Evolutionary conservation across 169 alveolate genomes (phyloP).

Genomic region (Plasmodium yoelii): DNA sequence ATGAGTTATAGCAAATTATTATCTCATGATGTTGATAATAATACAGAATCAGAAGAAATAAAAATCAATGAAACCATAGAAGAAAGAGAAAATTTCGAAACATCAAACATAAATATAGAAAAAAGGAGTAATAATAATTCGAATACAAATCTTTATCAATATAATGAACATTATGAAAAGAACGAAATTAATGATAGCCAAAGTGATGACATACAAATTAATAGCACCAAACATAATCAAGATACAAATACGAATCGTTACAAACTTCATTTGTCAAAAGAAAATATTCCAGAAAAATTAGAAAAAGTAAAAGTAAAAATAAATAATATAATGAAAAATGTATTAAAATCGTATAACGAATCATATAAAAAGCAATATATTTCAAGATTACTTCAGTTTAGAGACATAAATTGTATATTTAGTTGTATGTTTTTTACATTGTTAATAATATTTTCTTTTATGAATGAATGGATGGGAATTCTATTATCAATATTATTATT

Average conservation of each 20-base stretch:
- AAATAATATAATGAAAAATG: constrained; percentile 25
- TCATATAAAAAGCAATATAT: constrained; percentile 64
- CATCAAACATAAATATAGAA: not conserved
- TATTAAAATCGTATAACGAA: constrained; percentile 20
- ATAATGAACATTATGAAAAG: not conserved
- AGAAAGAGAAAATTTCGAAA: not conserved
- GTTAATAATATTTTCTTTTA: constrained; percentile 45
- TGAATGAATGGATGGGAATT: constrained; percentile 45
- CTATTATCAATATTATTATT: constrained; percentile 40
- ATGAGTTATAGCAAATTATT: not conserved
- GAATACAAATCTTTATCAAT: not conserved
- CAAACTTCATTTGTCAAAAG: constrained; percentile 25
- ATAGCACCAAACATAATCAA: too few species aligned
- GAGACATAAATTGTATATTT: constrained; percentile 56
- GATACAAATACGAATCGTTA: too few species aligned
- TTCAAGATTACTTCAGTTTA: constrained; percentile 61
- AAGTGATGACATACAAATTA: too few species aligned
- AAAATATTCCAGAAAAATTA: constrained; percentile 29
- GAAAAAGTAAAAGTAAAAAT: constrained; percentile 57
- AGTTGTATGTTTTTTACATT: constrained; percentile 66
- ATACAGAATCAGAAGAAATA: not conserved
- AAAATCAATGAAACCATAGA: constrained; percentile 9
- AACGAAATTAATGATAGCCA: too few species aligned
- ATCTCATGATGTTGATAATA: not conserved
- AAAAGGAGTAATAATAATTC: not conserved